Conservation (phyloP, 768 basidiomycete species). For the Mycena maculata region DNA sequence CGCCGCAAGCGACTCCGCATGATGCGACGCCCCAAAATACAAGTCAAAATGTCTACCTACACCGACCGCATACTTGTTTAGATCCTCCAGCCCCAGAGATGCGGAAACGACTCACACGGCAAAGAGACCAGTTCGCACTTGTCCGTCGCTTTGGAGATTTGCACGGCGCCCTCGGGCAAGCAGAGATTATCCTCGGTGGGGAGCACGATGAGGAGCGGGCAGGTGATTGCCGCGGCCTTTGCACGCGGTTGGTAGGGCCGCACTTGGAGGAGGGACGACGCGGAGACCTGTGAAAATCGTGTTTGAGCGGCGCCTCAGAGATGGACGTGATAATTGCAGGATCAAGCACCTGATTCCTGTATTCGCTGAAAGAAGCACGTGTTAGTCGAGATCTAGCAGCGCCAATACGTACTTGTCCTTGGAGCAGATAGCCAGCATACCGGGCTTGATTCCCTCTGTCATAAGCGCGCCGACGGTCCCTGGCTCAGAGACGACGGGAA, state of each 20-base stretch:
- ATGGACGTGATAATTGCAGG: background rate
- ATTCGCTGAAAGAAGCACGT: constrained; percentile 14
- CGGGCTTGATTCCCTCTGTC: constrained; percentile 35
- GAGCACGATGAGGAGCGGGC: constrained; percentile 38
- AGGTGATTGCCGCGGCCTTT: constrained; percentile 27
- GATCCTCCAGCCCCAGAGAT: background rate
- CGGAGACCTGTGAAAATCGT: constrained; percentile 9
- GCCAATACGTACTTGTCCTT: constrained; percentile 16
- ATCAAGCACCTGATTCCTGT: constrained; percentile 24
- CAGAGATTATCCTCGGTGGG: constrained; percentile 37
- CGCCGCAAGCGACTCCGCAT: constrained; percentile 33
- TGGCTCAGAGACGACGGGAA: constrained; percentile 42
- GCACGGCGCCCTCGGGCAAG: constrained; percentile 24
- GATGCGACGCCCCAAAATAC: constrained; percentile 37
- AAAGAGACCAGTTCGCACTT: constrained; percentile 37
- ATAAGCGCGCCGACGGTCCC: constrained; percentile 45
- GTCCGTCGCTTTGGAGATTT: constrained; percentile 30
- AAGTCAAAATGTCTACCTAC: constrained; percentile 42
- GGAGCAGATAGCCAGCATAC: constrained; percentile 32
- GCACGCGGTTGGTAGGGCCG: constrained; percentile 30
- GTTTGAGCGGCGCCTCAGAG: background rate
- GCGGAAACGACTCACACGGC: constrained; percentile 25
- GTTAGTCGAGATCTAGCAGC: background rate
- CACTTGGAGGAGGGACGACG: constrained; percentile 30
- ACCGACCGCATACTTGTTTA: background rate